Evolutionary conservation across 2,329 filamentous ascomycete species (phyloP).

Genomic region (Arthrocladium fulminans): DNA sequence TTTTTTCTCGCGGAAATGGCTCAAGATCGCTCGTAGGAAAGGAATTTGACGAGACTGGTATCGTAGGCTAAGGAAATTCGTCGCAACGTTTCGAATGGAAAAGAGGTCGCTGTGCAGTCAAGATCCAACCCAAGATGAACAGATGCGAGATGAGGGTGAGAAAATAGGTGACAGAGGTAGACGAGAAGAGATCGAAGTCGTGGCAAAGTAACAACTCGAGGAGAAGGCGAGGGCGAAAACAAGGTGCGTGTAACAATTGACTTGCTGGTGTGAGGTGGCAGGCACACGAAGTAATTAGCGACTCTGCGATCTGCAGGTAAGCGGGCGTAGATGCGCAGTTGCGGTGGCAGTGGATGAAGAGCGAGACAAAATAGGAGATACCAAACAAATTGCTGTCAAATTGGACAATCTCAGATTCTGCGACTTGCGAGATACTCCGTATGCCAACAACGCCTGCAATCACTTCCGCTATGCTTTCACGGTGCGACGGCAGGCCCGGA

Average conservation of each 20-base stretch:
- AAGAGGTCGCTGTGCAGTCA: constrained; percentile 6
- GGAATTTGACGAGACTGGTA: not conserved
- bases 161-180: constrained; percentile 1
- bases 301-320: constrained; percentile 3
- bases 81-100: constrained; percentile 6
- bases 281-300: constrained; percentile 4
- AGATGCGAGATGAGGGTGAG: not conserved
- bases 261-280: constrained; percentile 19
- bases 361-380: constrained; percentile 21
- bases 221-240: not conserved
- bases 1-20: constrained; percentile 7
- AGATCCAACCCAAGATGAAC: constrained; percentile 6
- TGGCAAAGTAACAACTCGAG: constrained; percentile 2
- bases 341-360: constrained; percentile 9
- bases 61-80: constrained; percentile 13
- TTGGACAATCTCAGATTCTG: not conserved
- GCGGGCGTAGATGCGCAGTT: not conserved
- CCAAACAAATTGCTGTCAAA: not conserved
- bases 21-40: constrained; percentile 7
- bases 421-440: not conserved
- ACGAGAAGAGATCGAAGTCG: not conserved
- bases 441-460: not conserved
- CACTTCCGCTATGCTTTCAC: not conserved
- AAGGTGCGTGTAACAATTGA: constrained; percentile 18
- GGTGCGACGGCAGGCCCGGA: not conserved